Base-by-base conservation (phyloP, 1,139 yeast genomes). In the Pichia sp. region DNA sequence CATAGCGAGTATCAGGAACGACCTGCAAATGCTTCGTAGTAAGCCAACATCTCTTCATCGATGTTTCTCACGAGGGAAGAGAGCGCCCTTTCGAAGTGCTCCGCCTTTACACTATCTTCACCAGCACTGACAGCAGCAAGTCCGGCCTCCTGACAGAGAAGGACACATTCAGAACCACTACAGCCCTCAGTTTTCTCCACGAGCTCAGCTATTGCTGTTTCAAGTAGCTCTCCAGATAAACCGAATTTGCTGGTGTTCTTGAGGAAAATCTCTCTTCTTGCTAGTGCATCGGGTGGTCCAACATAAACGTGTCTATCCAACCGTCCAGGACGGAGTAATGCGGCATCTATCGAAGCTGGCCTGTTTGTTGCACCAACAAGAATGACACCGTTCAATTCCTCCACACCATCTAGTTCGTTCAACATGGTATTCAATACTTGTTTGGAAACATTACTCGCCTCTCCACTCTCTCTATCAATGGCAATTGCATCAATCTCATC, bases 381-480 rank as follows among this genome's bases (percentile, higher is more conserved):
- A 4, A 87, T 86, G 6, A 91, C 97, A 2, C 95, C 96, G 40
- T 82, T 84, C 45, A 91, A 64, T 42, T 87, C 94, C 57, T 91
- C 98, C 11, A 91, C 91, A 53, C 98, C 98, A 55, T 91, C 98
- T 49, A 91, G 84, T 58, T 91, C 97, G 52, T 87, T 91, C 51
- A 91, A 68, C 47, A 91, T 63, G 0, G 97, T 82, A 1, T 96
- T 88, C 43, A 91, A 64, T 0, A 91, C 96, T 49, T 93, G 82
- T 46, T 76, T 86, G 0, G 91, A 77, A 1, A 94, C 94, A 14
- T 80, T 71, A 0, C 84, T 76, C 1, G 76, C 64, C 11, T 73
- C 74, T 3, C 76, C 76, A 16, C 58, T 53, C 22, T 67, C 70
- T 49, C 98, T 67, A 40, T 82, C 80, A 1, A 84, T 74, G 7